phyloP scores from a whole-genome alignment of 1,139 yeast genomes.

The Zygoascus meyerae region DNA sequence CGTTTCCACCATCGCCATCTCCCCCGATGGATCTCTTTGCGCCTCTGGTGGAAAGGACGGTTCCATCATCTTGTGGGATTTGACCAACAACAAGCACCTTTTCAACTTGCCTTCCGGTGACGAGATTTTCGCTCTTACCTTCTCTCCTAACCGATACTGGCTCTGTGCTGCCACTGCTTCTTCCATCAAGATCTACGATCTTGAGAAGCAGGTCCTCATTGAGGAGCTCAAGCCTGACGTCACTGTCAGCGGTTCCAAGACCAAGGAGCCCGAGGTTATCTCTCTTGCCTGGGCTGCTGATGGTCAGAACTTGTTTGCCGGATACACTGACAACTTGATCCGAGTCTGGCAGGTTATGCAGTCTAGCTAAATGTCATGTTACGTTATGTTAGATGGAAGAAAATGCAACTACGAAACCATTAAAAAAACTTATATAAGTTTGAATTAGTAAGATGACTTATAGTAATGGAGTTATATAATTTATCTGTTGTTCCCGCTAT shows the following conservation, averaged over 20 bases:
- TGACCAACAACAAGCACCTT: constrained; percentile 79
- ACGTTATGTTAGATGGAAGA: constrained; percentile 1
- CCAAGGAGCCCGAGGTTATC: constrained; percentile 97
- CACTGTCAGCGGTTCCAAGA: constrained; percentile 73
- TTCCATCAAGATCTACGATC: constrained; percentile 97
- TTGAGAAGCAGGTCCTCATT: constrained; percentile 91
- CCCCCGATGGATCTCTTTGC: constrained; percentile 99
- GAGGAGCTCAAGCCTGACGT: constrained; percentile 99
- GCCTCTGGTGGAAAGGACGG: constrained; percentile 99
- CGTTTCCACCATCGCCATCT: constrained; percentile 94
- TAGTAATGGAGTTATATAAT: not conserved
- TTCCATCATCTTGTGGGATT: constrained; percentile 97
- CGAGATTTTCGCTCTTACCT: constrained; percentile 97
- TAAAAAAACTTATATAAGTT: constrained; percentile 10
- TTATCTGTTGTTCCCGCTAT: too few relatives aligned
- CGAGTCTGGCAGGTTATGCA: constrained; percentile 99
- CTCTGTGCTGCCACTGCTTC: constrained; percentile 99
- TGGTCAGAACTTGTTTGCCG: constrained; percentile 99
- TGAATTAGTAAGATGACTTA: constrained; percentile 2
- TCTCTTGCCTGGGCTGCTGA: constrained; percentile 99
- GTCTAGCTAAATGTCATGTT: constrained; percentile 44
- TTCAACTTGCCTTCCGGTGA: constrained; percentile 95
- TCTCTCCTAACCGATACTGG: constrained; percentile 99
- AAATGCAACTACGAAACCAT: not conserved
- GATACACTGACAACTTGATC: constrained; percentile 99